Evolutionary conservation across 768 basidiomycete genomes (phyloP).

Genomic region (Termitomyces sp.): DNA sequence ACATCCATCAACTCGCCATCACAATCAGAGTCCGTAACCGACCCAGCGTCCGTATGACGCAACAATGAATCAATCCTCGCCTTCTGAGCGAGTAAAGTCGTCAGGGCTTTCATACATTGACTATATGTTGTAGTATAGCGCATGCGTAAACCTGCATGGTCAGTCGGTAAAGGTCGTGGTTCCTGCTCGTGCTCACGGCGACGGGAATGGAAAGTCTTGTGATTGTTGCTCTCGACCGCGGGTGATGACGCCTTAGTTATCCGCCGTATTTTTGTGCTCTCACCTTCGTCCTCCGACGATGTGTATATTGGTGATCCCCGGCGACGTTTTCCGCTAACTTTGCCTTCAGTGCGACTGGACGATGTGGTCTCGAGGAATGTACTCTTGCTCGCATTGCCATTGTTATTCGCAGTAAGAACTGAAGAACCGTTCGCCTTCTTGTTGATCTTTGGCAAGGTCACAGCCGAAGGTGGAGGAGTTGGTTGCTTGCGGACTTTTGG

Average conservation of each 20-base stretch:
- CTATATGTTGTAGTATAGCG: conserved; percentile 47
- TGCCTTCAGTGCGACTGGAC: conserved; percentile 13
- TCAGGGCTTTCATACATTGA: conserved; percentile 43
- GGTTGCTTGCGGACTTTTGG: conserved; percentile 34
- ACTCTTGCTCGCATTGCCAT: conserved; percentile 6
- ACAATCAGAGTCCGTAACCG: conserved; percentile 44
- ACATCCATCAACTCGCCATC: conserved; percentile 48
- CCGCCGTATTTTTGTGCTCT: conserved; percentile 20
- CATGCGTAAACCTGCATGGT: conserved; percentile 45
- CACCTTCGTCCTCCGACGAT: conserved; percentile 58
- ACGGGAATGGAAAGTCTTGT: conserved; percentile 19
- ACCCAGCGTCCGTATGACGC: conserved; percentile 26
- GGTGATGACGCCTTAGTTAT: conserved; percentile 13
- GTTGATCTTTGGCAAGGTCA: conserved; percentile 17
- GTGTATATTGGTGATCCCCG: conserved; percentile 61
- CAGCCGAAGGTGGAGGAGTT: conserved; percentile 18
- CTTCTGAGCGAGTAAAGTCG: conserved; percentile 43
- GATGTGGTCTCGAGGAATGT: conserved; percentile 12
- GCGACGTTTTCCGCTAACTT: conserved; percentile 29
- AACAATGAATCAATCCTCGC: conserved; percentile 48
- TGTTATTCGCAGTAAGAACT: neutral
- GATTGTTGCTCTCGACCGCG: conserved; percentile 16
- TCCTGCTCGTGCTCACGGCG: conserved; percentile 25
- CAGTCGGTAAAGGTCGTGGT: conserved; percentile 32
- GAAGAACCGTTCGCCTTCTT: conserved; percentile 7